Evolutionary conservation across 192 early-diverging fungal genomes (phyloP).

Genomic region (Bifiguratus adelaidae): DNA sequence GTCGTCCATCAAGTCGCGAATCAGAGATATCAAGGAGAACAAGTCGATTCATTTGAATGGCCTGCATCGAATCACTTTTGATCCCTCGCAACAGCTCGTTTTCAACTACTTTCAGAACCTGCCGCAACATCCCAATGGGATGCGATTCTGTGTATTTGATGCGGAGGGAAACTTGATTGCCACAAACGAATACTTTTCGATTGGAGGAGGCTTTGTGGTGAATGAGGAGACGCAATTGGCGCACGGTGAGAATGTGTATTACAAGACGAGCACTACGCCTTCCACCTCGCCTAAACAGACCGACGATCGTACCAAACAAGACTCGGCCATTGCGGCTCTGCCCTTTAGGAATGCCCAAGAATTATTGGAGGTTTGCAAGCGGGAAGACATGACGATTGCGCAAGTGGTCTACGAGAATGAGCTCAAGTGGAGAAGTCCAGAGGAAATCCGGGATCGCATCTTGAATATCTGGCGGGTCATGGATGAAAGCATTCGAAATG

Average conservation of each 20-base stretch:
- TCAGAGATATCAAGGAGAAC: slow-evolving; percentile 65
- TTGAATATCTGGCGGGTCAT: slow-evolving; percentile 87
- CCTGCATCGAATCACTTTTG: slow-evolving; percentile 68
- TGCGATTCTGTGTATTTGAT: slow-evolving; percentile 88
- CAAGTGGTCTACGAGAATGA: slow-evolving; percentile 94
- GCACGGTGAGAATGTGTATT: slow-evolving; percentile 47
- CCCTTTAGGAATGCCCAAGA: slow-evolving; percentile 77
- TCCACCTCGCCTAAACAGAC: too few species aligned
- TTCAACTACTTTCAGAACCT: slow-evolving; percentile 82
- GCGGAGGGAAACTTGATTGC: slow-evolving; percentile 72
- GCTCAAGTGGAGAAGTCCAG: slow-evolving; percentile 76
- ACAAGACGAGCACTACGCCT: slow-evolving; percentile 24
- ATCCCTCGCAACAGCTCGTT: slow-evolving; percentile 73
- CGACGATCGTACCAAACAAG: slow-evolving; percentile 53
- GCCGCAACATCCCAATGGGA: slow-evolving; percentile 93
- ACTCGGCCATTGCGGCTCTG: slow-evolving; percentile 65
- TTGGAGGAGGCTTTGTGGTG: slow-evolving; percentile 93
- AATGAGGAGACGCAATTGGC: slow-evolving; percentile 78
- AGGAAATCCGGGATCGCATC: slow-evolving; percentile 66
- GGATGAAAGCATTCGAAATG: slow-evolving; percentile 76
- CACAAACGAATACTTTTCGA: slow-evolving; percentile 93
- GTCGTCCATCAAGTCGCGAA: slow-evolving; percentile 59
- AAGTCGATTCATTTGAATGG: slow-evolving; percentile 64
- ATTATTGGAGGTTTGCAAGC: slow-evolving; percentile 69
- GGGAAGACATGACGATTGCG: slow-evolving; percentile 83